phyloP scores from a whole-genome alignment of 371 early-diverging fungal species.

The Mucor indicus region DNA sequence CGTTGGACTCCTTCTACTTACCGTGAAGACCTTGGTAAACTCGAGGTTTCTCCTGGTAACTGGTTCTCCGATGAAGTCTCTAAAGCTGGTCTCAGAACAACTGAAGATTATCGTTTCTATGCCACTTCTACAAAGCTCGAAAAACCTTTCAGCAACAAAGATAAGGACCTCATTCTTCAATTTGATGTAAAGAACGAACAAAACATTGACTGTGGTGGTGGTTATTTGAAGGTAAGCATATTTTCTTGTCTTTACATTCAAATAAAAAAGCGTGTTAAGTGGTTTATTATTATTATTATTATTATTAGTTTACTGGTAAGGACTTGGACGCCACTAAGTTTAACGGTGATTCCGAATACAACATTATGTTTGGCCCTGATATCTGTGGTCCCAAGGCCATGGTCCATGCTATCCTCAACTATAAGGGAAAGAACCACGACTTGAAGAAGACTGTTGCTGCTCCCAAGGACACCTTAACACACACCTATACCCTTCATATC shows the following conservation, averaged over 20 bases:
- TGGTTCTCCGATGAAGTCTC: constrained; percentile 76
- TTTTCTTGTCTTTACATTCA: no score
- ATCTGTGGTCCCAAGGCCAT: constrained; percentile 90
- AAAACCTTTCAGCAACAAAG: constrained; percentile 71
- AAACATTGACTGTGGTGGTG: constrained; percentile 94
- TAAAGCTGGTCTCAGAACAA: constrained; percentile 73
- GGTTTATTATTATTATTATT: not conserved
- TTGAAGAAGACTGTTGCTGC: constrained; percentile 62
- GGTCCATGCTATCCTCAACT: constrained; percentile 93
- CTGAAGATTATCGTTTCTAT: constrained; percentile 86
- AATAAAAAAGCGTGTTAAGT: not conserved
- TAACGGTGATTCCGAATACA: constrained; percentile 89
- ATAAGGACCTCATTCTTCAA: constrained; percentile 85
- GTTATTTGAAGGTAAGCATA: constrained; percentile 86
- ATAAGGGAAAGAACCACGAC: constrained; percentile 89
- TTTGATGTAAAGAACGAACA: constrained; percentile 96
- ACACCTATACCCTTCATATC: constrained; percentile 89
- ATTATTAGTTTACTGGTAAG: constrained; percentile 40
- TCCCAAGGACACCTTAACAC: constrained; percentile 74
- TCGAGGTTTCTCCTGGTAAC: constrained; percentile 72
- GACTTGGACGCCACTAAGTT: constrained; percentile 72
- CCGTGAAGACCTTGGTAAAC: constrained; percentile 73
- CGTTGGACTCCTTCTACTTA: constrained; percentile 75
- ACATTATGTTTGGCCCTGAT: constrained; percentile 96
- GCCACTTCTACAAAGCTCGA: constrained; percentile 70